phyloP scores from a whole-genome alignment of 2,329 filamentous ascomycete species.

The Triangularia verruculosa region DNA sequence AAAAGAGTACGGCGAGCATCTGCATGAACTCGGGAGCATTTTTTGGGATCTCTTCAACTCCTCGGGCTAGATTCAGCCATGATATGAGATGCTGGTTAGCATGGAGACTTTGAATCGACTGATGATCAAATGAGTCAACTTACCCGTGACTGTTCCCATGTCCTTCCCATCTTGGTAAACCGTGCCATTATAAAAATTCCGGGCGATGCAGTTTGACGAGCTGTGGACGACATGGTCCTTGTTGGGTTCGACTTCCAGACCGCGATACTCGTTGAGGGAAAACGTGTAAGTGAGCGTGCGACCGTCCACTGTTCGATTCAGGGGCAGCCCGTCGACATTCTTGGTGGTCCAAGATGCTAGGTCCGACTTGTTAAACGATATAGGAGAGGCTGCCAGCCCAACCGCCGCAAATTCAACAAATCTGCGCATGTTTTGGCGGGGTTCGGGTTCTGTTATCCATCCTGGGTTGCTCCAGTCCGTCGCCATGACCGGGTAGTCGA shows the following conservation, averaged over 20 bases:
- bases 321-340: neutral
- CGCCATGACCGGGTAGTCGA: conserved; percentile 11
- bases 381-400: neutral
- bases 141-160: neutral
- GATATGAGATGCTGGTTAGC: neutral
- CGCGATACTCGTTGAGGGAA: conserved; percentile 3
- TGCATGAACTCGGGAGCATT: neutral
- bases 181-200: neutral
- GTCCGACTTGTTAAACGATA: neutral
- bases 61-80: neutral
- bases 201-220: conserved; percentile 1
- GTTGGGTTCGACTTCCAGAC: neutral
- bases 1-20: neutral
- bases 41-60: neutral
- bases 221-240: conserved; percentile 1
- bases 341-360: neutral
- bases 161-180: neutral
- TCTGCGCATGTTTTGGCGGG: neutral
- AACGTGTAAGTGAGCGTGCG: conserved; percentile 11
- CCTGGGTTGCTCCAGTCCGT: neutral
- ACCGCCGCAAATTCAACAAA: neutral
- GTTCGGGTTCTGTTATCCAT: neutral
- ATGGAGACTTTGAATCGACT: neutral
- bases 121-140: neutral
- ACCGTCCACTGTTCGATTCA: conserved; percentile 1